Evolutionary conservation across 768 basidiomycete genomes (phyloP).

Genomic region (Serpula lacrymans): DNA sequence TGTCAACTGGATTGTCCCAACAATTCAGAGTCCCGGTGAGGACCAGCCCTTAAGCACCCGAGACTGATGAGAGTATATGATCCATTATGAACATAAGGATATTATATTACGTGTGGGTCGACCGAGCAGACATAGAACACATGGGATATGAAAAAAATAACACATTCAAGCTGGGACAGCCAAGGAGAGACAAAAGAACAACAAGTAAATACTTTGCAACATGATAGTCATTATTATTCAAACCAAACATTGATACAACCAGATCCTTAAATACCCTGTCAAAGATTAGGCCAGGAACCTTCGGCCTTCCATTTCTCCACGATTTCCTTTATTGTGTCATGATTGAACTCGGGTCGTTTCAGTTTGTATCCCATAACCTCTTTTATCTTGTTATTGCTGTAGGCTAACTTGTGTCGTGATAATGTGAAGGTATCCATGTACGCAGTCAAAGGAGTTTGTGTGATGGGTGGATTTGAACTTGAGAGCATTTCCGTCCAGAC

Average conservation of each 20-base stretch:
- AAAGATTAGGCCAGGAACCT: conserved; percentile 36
- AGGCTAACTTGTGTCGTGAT: conserved; percentile 65
- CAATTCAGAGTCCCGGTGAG: too few species aligned
- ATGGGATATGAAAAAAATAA: too few species aligned
- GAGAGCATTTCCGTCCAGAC: conserved; percentile 82
- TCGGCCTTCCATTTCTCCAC: conserved; percentile 82
- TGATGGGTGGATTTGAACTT: conserved; percentile 65
- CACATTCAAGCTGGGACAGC: neutral
- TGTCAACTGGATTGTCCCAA: too few species aligned
- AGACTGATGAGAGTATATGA: too few species aligned
- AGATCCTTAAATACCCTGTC: conserved; percentile 4
- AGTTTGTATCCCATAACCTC: conserved; percentile 67
- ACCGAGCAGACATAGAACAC: too few species aligned
- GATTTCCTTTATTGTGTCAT: conserved; percentile 61
- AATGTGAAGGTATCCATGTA: conserved; percentile 78
- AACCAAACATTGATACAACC: neutral
- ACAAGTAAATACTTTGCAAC: too few species aligned
- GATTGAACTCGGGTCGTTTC: conserved; percentile 57
- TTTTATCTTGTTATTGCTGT: conserved; percentile 73
- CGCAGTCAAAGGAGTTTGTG: conserved; percentile 68
- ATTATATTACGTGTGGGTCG: too few species aligned
- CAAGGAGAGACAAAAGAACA: too few species aligned
- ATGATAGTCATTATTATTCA: too few species aligned
- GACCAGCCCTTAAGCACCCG: too few species aligned
- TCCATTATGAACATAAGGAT: too few species aligned